Conservation (phyloP, 2,329 filamentous ascomycete genomes). For the Alternaria consortialis region DNA sequence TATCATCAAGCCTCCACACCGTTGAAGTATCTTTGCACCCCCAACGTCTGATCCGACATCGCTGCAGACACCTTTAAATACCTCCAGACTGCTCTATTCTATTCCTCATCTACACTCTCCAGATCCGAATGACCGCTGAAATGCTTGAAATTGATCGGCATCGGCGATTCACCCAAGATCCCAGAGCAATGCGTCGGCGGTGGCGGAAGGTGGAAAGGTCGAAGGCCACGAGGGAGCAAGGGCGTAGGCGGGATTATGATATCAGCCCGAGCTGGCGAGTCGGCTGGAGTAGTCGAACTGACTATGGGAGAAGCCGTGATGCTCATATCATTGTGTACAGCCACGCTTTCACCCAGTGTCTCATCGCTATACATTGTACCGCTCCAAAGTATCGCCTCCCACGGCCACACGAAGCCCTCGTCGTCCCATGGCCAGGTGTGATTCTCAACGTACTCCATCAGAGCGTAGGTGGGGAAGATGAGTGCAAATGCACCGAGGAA, state of each 20-base stretch:
- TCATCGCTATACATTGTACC: constrained; percentile 4
- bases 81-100: background rate
- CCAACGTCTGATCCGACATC: background rate
- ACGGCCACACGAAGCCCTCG: constrained; percentile 15
- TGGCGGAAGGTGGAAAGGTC: background rate
- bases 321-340: background rate
- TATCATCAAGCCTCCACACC: background rate
- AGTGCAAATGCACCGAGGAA: background rate
- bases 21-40: background rate
- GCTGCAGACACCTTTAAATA: background rate
- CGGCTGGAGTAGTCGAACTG: background rate
- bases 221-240: constrained; percentile 3
- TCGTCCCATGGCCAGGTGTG: constrained; percentile 18
- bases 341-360: background rate
- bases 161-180: constrained; percentile 14
- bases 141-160: background rate
- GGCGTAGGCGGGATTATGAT: constrained; percentile 11
- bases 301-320: background rate
- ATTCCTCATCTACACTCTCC: background rate
- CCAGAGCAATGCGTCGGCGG: constrained; percentile 7
- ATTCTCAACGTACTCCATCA: constrained; percentile 9
- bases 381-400: constrained; percentile 14
- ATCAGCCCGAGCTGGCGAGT: background rate
- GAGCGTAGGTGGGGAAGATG: constrained; percentile 2
- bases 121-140: background rate